These are phyloP conservation scores for Hyphopichia homilentoma DNA, from an alignment of 805 yeast species.

Conservation along the genomic window DNA sequence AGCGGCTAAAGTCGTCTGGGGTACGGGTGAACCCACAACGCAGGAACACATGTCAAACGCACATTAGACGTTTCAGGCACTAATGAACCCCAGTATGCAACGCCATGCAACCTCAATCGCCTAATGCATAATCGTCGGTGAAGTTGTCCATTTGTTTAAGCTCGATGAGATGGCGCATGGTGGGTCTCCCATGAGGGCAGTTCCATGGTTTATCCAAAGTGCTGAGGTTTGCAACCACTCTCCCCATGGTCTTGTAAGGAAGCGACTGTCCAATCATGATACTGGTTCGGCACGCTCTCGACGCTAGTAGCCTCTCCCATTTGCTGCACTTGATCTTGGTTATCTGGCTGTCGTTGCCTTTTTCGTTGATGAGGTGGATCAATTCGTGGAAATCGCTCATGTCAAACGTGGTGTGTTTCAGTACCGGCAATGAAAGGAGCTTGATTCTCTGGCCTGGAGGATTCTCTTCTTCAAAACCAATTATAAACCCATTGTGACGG, in stretches of 20 bases:
- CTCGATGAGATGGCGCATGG: constrained; percentile 85
- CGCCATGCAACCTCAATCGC: no score
- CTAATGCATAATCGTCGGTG: constrained; percentile 10
- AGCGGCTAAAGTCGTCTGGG: no score
- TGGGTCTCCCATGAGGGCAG: constrained; percentile 97
- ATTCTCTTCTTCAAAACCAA: constrained; percentile 46
- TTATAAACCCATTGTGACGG: constrained; percentile 68
- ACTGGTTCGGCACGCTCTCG: constrained; percentile 92
- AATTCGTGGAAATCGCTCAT: constrained; percentile 73
- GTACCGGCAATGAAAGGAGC: constrained; percentile 65
- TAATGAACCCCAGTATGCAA: no score
- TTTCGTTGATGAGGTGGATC: constrained; percentile 58
- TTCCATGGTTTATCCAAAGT: constrained; percentile 90
- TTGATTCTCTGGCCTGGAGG: constrained; percentile 55
- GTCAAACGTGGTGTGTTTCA: constrained; percentile 66
- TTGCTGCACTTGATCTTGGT: constrained; percentile 60
- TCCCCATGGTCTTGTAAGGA: constrained; percentile 54
- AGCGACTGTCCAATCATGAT: constrained; percentile 89
- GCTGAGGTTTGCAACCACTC: constrained; percentile 65
- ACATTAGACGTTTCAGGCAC: no score
- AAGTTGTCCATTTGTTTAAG: constrained; percentile 23
- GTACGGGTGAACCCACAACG: no score
- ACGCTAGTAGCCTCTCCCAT: constrained; percentile 79
- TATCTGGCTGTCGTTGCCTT: neutral
- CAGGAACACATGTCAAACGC: no score